These are phyloP conservation scores for Suillus americanus DNA, from an alignment of 768 basidiomycete genomes.

Conservation along the genomic window DNA sequence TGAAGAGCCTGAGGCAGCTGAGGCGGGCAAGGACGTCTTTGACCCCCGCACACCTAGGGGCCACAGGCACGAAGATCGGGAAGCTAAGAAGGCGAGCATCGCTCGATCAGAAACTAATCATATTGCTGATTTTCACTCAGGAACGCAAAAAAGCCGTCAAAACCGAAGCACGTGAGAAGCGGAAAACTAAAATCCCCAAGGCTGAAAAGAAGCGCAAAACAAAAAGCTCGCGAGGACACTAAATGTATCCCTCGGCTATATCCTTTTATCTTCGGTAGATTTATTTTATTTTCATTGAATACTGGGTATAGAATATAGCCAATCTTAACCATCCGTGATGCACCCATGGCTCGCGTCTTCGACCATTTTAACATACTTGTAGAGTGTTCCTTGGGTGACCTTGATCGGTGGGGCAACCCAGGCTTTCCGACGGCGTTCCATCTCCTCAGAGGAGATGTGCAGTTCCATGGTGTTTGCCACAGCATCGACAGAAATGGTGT, in stretches of 20 bases:
- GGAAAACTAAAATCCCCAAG: conserved; percentile 94
- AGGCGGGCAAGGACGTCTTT: conserved; percentile 31
- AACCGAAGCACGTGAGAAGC: conserved; percentile 81
- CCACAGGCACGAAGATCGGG: conserved; percentile 90
- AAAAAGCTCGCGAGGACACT: conserved; percentile 43
- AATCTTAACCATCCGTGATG: conserved; percentile 76
- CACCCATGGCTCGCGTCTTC: conserved; percentile 92
- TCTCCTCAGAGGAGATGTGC: conserved; percentile 74
- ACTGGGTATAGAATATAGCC: background rate
- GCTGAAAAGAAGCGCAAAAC: conserved; percentile 88
- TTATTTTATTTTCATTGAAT: conserved; percentile 1
- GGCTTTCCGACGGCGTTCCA: conserved; percentile 62
- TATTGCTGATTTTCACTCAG: conserved; percentile 38
- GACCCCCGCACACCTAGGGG: conserved; percentile 65
- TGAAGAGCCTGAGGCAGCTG: conserved; percentile 29
- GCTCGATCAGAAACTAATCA: conserved; percentile 9
- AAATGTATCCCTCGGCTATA: conserved; percentile 11
- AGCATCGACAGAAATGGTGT: conserved; percentile 86
- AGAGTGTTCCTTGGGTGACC: conserved; percentile 76
- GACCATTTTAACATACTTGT: conserved; percentile 87
- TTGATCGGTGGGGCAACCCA: conserved; percentile 91
- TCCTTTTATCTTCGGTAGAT: conserved; percentile 9
- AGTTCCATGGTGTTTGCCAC: conserved; percentile 82
- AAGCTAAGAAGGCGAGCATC: conserved; percentile 76
- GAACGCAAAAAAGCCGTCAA: conserved; percentile 91